These are phyloP conservation scores for Trichoderma arundinaceum DNA, from an alignment of 2,329 filamentous ascomycete genomes.

Conservation along the genomic window DNA sequence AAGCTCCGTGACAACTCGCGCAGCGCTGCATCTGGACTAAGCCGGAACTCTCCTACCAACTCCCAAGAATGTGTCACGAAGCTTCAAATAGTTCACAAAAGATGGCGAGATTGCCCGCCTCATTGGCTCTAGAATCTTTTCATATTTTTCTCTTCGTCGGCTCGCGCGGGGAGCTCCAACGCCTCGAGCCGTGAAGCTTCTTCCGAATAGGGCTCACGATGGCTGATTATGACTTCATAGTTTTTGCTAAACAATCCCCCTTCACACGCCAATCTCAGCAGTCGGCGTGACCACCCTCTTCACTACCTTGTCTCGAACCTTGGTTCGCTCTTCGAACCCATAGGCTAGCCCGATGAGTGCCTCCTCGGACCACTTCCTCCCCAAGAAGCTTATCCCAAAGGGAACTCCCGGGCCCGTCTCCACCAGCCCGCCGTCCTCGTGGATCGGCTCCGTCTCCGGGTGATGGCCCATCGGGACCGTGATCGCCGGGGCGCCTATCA, in stretches of 20 bases:
- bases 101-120: background rate
- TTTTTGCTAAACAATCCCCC: background rate
- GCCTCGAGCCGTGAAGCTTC: constrained; percentile 12
- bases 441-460: constrained; percentile 8
- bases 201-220: background rate
- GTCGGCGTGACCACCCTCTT: constrained; percentile 24
- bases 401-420: constrained; percentile 32
- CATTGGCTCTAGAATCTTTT: background rate
- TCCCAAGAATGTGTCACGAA: background rate
- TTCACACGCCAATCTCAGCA: constrained; percentile 16
- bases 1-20: background rate
- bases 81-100: background rate
- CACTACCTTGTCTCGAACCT: constrained; percentile 23
- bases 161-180: background rate
- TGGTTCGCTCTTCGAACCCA: constrained; percentile 65
- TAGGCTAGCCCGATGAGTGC: constrained; percentile 66
- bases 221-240: constrained; percentile 6
- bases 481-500: constrained; percentile 55
- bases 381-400: constrained; percentile 67
- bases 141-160: background rate
- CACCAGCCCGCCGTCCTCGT: constrained; percentile 19
- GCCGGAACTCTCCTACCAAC: background rate
- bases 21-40: constrained; percentile 10
- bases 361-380: constrained; percentile 62
- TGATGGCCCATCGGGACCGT: constrained; percentile 56